Percentiles rank a stretch among this genome's conserved stretches.
phyloP scores from a whole-genome alignment of 1,284 basidiomycete species.

The Melampsora abietis-canadensis region DNA sequence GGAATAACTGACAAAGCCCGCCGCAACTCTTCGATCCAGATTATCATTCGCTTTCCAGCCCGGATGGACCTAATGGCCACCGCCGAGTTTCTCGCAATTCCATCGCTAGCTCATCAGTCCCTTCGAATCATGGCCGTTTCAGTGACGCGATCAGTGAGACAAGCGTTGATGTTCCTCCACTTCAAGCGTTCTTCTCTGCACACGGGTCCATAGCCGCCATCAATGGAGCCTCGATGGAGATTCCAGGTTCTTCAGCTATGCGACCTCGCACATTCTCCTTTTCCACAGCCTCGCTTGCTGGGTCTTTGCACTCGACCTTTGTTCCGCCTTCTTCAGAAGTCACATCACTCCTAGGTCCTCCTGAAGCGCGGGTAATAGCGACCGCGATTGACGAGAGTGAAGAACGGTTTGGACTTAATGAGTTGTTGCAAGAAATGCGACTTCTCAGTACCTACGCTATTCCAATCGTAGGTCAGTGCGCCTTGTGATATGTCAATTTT shows the following conservation, averaged over 20 bases:
- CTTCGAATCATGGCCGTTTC: neutral
- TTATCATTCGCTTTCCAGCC: neutral
- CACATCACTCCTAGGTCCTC: neutral
- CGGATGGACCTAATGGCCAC: neutral
- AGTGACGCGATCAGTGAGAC: neutral
- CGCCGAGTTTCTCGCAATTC: neutral
- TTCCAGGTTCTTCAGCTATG: constrained; percentile 13
- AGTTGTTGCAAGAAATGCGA: constrained; percentile 56
- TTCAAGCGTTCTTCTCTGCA: neutral
- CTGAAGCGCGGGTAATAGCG: neutral
- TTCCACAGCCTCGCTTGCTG: neutral
- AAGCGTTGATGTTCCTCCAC: neutral
- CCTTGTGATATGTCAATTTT: constrained; percentile 51
- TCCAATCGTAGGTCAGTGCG: constrained; percentile 55
- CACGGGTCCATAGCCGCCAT: neutral
- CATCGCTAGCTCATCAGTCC: neutral
- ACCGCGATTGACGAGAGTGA: neutral
- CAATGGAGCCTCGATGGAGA: neutral
- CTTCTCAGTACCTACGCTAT: constrained; percentile 65
- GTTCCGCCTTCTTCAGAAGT: constrained; percentile 1
- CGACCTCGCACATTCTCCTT: constrained; percentile 2
- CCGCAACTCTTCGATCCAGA: neutral
- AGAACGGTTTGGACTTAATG: neutral
- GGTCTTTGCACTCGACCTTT: constrained; percentile 1
- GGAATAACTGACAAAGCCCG: neutral